A percentile compares a stretch with the other conserved stretches of the same genome.
phyloP scores from a whole-genome alignment of 495 filamentous ascomycete species.

The Penicillium taxi region DNA sequence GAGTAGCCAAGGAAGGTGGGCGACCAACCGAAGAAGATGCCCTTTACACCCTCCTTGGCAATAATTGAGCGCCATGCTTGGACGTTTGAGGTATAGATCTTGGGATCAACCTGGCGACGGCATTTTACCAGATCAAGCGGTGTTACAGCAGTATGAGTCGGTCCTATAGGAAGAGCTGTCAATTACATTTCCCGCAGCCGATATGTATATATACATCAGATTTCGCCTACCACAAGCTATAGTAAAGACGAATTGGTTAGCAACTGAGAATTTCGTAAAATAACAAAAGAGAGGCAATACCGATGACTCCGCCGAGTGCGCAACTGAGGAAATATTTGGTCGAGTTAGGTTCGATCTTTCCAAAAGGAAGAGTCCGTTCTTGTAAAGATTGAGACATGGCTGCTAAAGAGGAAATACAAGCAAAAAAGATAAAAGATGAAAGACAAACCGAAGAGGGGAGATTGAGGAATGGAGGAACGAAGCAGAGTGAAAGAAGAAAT shows the following conservation, averaged over 20 bases:
- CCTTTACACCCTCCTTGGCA: constrained; percentile 55
- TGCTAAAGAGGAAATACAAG: neutral
- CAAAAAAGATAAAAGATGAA: too few species aligned
- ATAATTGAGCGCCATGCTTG: constrained; percentile 60
- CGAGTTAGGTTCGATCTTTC: constrained; percentile 60
- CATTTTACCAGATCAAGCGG: constrained; percentile 61
- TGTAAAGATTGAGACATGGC: constrained; percentile 28
- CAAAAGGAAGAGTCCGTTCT: constrained; percentile 38
- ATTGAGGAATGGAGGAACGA: neutral
- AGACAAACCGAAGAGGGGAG: too few species aligned
- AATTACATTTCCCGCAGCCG: constrained; percentile 2
- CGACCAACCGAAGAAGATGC: constrained; percentile 65
- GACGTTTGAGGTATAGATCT: constrained; percentile 61
- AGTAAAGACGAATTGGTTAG: constrained; percentile 1
- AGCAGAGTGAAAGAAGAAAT: neutral
- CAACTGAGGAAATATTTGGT: constrained; percentile 60
- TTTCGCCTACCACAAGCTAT: constrained; percentile 50
- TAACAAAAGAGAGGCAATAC: constrained; percentile 25
- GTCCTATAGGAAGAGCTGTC: constrained; percentile 19
- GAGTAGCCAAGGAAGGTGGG: constrained; percentile 65
- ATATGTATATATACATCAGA: neutral
- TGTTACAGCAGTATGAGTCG: constrained; percentile 54
- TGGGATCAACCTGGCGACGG: constrained; percentile 64
- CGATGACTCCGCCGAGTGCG: constrained; percentile 56
- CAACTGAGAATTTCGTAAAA: neutral